Base-by-base conservation (phyloP, 108 stramenopile species). In the Conticribra guillardii region DNA sequence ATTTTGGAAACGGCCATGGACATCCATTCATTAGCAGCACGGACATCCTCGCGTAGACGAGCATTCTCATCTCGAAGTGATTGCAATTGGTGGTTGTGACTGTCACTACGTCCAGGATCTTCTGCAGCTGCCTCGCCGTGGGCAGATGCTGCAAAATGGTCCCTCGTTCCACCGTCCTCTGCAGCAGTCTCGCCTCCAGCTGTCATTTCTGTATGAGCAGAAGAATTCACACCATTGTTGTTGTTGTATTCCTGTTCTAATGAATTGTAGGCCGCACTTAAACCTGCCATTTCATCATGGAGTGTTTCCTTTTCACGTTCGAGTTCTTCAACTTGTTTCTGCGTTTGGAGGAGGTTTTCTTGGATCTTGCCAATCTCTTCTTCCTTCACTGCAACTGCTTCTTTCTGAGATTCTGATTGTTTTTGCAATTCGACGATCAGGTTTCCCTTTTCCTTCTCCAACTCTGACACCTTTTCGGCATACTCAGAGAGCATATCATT, bases 11-110 rank as follows among this genome's bases (percentile, higher is more conserved):
- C 87, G n/a, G 92, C 92, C 88, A 90, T 89, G 15, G 79, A 47
- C 92, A 93, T 93, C 92, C 92, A 93, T 50, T 90, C 87, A 59
- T 90, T 85, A 14, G 92, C 89, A 26, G 85, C 83, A 17, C 69
- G 60, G 0, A 85, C 87, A 59, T 89, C 89, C 31, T 84, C 69
- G 51, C 79, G 63, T 17, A 93, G 63, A 5, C 87, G 83, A 15
- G 72, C 60, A 64, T 89, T 91, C 58, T 93, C 89, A 23, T 84
- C 79, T 24, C 73, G 79, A 47, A 92, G 60, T 9, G 60, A 69
- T 41, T 81, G 67, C 11, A 90, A 60, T 31, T 85, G 79, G 37
- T 34, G 29, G 9, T 64, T 31, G 17, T 71, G 34, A 50, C 37
- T 64, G 14, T 48, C 27, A 27, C 16, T 24, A 32, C 62, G 64